Evolutionary conservation across 805 yeast species (phyloP), one percentile per base, ranked within the genome.

Genomic region (Metschnikowia amazonensis): DNA sequence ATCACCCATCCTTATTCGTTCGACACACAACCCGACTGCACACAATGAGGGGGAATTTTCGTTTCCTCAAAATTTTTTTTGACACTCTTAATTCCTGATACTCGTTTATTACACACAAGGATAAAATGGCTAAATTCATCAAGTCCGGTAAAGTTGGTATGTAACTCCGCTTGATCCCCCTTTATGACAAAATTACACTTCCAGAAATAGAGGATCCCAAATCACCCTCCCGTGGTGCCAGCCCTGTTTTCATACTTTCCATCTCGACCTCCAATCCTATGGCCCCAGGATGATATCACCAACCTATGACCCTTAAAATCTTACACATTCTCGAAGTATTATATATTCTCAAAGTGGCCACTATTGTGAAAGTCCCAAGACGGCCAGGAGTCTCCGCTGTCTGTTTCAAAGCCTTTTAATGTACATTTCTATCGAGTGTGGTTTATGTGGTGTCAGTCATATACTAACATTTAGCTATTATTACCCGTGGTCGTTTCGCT

Each of bases 401-500:
- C 23, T 21, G 6, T 21, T 21, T 16, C 13, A 30, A 14, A 13
- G 14, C 17, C 16, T 8, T 6, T 8, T 5, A 24, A 24, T 21
- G 24, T 21, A 3, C 10, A 8, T 8, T 8, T 24, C 7, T 24
- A 6, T 21, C 24, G 8, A 8, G 27, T 24, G 40, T 36, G 25
- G 33, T 37, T 29, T n/a, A 20, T 20, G 16, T 14, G 27, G 14
- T 7, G 2, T n/a, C 18, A 38, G n/a, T 7, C 36, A 11, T 32
- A 42, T 48, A 55, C 58, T 55, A 55, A 55, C 57, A 3, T 10
- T 41, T 71, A 86, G 95, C 98, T 81, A 90, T 94, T 80, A 90
- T 94, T 75, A 96, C 90, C 77, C 92, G 98, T 77, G 99, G 99
- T 72, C 94, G 99, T 82, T 92, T 82, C 88, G 99, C 99, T 75